phyloP scores from a whole-genome alignment of 352 stramenopile genomes.

The Pythium volutum region DNA sequence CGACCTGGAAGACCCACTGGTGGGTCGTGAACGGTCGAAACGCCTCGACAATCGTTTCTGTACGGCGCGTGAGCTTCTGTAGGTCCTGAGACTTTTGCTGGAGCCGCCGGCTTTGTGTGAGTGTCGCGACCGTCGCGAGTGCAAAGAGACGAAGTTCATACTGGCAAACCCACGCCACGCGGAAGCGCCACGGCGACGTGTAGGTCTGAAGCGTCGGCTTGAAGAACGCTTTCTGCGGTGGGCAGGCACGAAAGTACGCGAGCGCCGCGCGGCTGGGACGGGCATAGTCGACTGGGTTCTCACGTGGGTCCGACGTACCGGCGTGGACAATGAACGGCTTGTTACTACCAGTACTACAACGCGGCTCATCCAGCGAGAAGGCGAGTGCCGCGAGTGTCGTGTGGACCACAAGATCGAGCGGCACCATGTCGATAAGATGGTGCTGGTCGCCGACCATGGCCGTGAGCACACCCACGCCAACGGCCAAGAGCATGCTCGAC shows the following conservation, averaged over 20 bases:
- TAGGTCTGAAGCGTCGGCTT: slow-evolving; percentile 65
- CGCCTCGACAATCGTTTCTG: slow-evolving; percentile 59
- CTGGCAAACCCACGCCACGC: slow-evolving; percentile 72
- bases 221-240: slow-evolving; percentile 38
- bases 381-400: slow-evolving; percentile 55
- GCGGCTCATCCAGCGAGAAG: slow-evolving; percentile 23
- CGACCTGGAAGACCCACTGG: slow-evolving; percentile 67
- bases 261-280: slow-evolving; percentile 44
- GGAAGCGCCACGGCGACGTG: slow-evolving; percentile 60
- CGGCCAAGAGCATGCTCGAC: too few species aligned
- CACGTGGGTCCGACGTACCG: slow-evolving; percentile 60
- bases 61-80: slow-evolving; percentile 63
- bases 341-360: not conserved
- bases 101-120: slow-evolving; percentile 42
- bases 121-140: slow-evolving; percentile 64
- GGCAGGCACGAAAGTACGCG: slow-evolving; percentile 65
- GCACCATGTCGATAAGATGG: slow-evolving; percentile 56
- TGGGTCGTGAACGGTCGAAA: slow-evolving; percentile 85
- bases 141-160: slow-evolving; percentile 70
- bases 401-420: slow-evolving; percentile 76
- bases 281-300: slow-evolving; percentile 67
- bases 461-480: too few species aligned
- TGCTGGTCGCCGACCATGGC: too few species aligned
- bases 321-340: slow-evolving; percentile 60
- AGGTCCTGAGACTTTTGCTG: slow-evolving; percentile 55